A percentile compares a stretch with the other conserved stretches of the same genome.
These are phyloP conservation scores for Aureobasidium lini DNA, from an alignment of 2,329 filamentous ascomycete genomes.

Conservation along the genomic window DNA sequence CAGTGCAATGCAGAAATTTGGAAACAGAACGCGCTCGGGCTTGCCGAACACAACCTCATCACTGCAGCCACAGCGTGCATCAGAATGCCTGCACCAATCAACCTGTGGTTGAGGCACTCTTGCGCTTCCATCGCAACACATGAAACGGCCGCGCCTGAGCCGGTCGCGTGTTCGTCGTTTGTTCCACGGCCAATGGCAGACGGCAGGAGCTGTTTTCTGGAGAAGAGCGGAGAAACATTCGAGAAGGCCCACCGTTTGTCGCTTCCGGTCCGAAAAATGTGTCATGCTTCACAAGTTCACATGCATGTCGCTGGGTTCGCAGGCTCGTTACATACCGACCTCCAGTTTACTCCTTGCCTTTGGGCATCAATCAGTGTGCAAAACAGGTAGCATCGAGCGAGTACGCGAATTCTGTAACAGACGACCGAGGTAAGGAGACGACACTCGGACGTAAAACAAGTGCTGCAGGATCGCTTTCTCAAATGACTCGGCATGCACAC, in stretches of 20 bases:
- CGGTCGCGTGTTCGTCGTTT: slow-evolving; percentile 1
- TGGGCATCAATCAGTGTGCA: neutral
- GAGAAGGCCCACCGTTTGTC: neutral
- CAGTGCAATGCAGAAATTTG: slow-evolving; percentile 4
- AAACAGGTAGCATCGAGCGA: neutral
- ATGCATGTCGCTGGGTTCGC: neutral
- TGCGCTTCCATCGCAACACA: neutral
- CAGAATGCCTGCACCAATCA: neutral
- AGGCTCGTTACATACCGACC: neutral
- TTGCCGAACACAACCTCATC: slow-evolving; percentile 2
- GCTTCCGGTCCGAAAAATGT: neutral
- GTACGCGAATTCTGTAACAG: neutral
- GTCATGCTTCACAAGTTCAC: neutral
- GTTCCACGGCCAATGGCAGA: neutral
- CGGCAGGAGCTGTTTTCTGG: neutral
- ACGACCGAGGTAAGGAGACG: neutral
- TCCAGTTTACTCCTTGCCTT: neutral
- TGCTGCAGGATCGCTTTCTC: neutral
- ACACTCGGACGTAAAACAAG: neutral
- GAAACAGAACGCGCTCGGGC: slow-evolving; percentile 6
- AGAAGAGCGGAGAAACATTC: slow-evolving; percentile 4
- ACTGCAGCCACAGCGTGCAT: neutral
- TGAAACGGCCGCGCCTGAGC: slow-evolving; percentile 6
- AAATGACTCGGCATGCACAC: neutral
- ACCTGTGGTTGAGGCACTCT: neutral